These are phyloP conservation scores for Suaeda aralocaspica DNA, from an alignment of 148 eudicot species.

Conservation along the genomic window DNA sequence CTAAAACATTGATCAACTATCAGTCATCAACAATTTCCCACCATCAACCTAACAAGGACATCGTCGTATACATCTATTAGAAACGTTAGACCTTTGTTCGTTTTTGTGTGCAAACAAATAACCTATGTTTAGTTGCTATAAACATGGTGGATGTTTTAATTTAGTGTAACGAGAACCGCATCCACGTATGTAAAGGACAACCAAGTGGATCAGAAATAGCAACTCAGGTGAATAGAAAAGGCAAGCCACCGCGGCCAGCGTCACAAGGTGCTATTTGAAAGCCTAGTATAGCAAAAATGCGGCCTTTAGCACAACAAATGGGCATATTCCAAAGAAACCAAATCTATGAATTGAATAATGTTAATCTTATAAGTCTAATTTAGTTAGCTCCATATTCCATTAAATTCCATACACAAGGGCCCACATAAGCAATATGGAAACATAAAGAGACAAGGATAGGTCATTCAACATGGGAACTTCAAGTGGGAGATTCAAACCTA, in stretches of 20 bases:
- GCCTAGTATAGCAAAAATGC: not conserved
- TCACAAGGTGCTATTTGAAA: not conserved
- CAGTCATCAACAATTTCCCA: too few species aligned
- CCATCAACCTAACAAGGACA: too few species aligned
- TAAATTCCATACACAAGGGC: constrained; percentile 16
- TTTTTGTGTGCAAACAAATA: too few species aligned
- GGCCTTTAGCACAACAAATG: constrained; percentile 10
- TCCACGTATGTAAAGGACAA: too few species aligned
- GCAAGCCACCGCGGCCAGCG: not conserved
- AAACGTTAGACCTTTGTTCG: too few species aligned
- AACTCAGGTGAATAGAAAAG: too few species aligned
- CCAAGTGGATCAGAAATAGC: too few species aligned
- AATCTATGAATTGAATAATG: constrained; percentile 14
- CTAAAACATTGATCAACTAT: too few species aligned
- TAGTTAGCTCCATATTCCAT: constrained; percentile 9
- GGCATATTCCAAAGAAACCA: constrained; percentile 24
- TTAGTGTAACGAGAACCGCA: too few species aligned
- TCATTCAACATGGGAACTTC: constrained; percentile 33
- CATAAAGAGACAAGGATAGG: constrained; percentile 32
- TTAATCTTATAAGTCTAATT: constrained; percentile 6
- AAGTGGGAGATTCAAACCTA: constrained; percentile 36
- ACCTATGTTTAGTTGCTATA: too few species aligned
- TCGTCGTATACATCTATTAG: too few species aligned
- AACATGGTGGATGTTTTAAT: too few species aligned
- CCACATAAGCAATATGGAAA: constrained; percentile 21